Base-by-base conservation (phyloP, 1,139 yeast species). In the Groenewaldozyma auringiensis region DNA sequence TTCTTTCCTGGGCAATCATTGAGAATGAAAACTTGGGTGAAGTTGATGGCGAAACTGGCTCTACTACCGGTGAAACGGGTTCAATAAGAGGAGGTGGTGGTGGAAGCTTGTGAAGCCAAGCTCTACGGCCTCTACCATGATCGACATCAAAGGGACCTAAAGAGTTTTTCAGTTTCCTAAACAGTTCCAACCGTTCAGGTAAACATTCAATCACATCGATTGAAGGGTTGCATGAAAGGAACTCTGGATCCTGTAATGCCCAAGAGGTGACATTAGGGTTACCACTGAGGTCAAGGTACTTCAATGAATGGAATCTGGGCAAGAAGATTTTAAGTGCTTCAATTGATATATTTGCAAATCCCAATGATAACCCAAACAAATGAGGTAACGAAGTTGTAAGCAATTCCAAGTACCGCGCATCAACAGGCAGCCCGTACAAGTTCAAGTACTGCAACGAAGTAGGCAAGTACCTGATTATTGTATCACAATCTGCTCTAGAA, bases 361-460 rank as follows among this genome's bases (percentile, higher is more conserved):
- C 79, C 31, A 84, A 70, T 27, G 79, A 75, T 43, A 88, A 70
- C 51, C 88, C 76, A 52, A 76, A 77, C 49, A 88, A 68, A 22
- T 53, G 50, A 44, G 86, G 76, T 18, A 78, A 68, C 25, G 38
- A 17, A 11, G 36, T n/a, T 6, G 37, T 4, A 4, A 36, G 14
- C 14, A 41, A 21, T 38, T 67, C 64, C 47, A 88, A 64, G 41
- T 81, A 78, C 47, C 70, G 70, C 44, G 64, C 68, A 50, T 69
- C 71, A n/a, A 79, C 74, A 2, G 89, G 89, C 55, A 81, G 68
- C 0, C 96, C 96, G 44, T 85, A 85, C 40, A 88, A 64, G 58
- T 87, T 86, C 43, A 82, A 70, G 56, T 80, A 78, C 44, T 65
- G 65, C 48, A 82, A 65, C 36, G 73, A 59, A 4, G 73, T 63